These are phyloP conservation scores for Gossypium davidsonii DNA, from an alignment of 441 rosid genomes.

Conservation along the genomic window DNA sequence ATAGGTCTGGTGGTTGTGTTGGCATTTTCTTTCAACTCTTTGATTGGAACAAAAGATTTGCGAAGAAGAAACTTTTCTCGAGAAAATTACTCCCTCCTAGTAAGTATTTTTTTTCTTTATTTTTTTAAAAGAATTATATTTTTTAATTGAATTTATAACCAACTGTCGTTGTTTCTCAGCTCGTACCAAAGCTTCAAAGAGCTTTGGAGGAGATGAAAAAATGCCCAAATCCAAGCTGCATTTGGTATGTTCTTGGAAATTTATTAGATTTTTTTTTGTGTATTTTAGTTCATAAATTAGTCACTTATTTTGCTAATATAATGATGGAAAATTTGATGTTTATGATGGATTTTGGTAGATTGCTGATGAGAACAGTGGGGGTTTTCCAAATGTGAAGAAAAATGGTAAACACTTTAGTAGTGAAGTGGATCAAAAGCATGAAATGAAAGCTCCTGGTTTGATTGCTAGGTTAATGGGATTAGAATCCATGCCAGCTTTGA, in stretches of 20 bases:
- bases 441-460: slow-evolving; percentile 61
- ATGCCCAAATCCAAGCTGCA: slow-evolving; percentile 64
- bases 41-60: slow-evolving; percentile 77
- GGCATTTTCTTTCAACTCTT: slow-evolving; percentile 85
- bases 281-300: neutral
- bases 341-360: slow-evolving; percentile 37
- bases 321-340: neutral
- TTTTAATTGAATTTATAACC: neutral
- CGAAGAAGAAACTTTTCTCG: slow-evolving; percentile 74
- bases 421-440: slow-evolving; percentile 37
- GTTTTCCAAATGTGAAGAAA: slow-evolving; percentile 48
- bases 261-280: neutral
- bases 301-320: neutral
- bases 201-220: slow-evolving; percentile 71
- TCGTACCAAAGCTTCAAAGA: slow-evolving; percentile 49
- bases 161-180: slow-evolving; percentile 25
- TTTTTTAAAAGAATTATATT: neutral
- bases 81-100: slow-evolving; percentile 73
- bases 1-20: slow-evolving; percentile 70
- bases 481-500: slow-evolving; percentile 70
- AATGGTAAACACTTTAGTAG: slow-evolving; percentile 24
- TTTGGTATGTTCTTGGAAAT: slow-evolving; percentile 33
- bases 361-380: slow-evolving; percentile 67
- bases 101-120: slow-evolving; percentile 18
- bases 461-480: slow-evolving; percentile 98